Evolutionary conservation across 192 early-diverging fungal species (phyloP), one percentile per base, ranked within the genome.

Genomic region (Gigaspora rosea): DNA sequence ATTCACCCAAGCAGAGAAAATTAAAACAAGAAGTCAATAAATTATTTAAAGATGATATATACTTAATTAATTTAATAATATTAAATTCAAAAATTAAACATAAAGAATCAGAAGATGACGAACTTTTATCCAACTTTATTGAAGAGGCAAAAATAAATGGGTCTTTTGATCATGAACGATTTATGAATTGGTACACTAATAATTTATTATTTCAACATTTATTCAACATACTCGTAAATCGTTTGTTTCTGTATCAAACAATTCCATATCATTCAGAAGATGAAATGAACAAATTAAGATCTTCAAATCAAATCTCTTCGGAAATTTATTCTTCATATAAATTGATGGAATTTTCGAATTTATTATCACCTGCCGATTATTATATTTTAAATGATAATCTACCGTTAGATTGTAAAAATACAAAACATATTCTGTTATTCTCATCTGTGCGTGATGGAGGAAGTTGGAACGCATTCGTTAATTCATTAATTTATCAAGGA

Each of bases 391-490:
- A 32, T 35, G n/a, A 36, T 22, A 13, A 71, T 75, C 33, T 75
- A 36, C 73, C 73, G 18, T 27, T 48, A 13, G 47, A 63, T 78
- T 78, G 79, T 15, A 49, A 52, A 16, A 77, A 62, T 0, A 79
- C 83, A 8, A 78, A 79, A 10, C 78, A 86, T 32, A 51, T 59
- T 16, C 65, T 84, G 0, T 46, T 89, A 2, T 89, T 86, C 54
- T 86, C 84, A 8, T 89, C 88, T 9, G 79, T 76, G 27, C 49
- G 57, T 22, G 83, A 83, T 33, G 88, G 86, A 47, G 85, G 75
- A 33, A 86, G 82, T 27, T 89, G 85, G 83, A 79, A 85, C 22
- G 83, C 83, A 1, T 85, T 90, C 46, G 69, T 82, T 8, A 77
- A 87, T 59, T 79, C 77, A 12, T 77, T 88, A 8, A 51, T 81